Evolutionary conservation across 257 asterid genomes (phyloP), one percentile per base, ranked within the genome.

Genomic region (Nicotiana benthamiana): DNA sequence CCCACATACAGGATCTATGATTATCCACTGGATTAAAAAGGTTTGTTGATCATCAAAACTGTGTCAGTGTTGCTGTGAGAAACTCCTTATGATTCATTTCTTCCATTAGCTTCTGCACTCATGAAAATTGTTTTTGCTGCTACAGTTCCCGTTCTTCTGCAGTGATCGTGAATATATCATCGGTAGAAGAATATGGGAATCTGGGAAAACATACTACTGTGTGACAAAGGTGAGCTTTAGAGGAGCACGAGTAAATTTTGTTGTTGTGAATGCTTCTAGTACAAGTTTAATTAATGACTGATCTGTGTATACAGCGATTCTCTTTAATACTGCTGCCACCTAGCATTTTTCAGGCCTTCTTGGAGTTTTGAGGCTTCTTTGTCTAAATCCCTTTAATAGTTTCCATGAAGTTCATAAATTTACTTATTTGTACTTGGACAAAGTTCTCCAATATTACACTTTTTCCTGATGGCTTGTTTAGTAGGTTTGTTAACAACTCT

Each of bases 121-220:
- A 48, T 53, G 9, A 27, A 70, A 48, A 51, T 62, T 82, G 34
- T 75, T 83, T 72, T 76, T 84, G 85, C 59, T 78, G 81, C 79
- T 84, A 83, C 91, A 94, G 98, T 94, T 94, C 83, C 98, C 98
- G 6, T 93, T 94, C 88, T 94, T 94, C 93, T 91, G 95, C 87
- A 93, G 97, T 66, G 97, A 93, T 82, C 89, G 97, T 62, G 97
- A 93, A 85, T 93, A 93, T 82, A 91, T 93, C 53, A 91, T 93
- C 30, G 93, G 94, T 80, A 85, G 95, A 85, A 88, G 94, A 84
- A 91, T 91, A 81, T 93, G 97, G 97, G 97, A 93, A 87, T 87
- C 90, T 32, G 97, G 93, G 59, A 86, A 83, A 82, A 70, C 80
- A 9, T 90, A 81, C 68, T 91, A 89, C 54, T 93, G 97, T 82